Percentiles rank a stretch among this genome's conserved stretches.
Conservation (phyloP, 2,329 filamentous ascomycete genomes). For the Xylariaceae sp. region DNA sequence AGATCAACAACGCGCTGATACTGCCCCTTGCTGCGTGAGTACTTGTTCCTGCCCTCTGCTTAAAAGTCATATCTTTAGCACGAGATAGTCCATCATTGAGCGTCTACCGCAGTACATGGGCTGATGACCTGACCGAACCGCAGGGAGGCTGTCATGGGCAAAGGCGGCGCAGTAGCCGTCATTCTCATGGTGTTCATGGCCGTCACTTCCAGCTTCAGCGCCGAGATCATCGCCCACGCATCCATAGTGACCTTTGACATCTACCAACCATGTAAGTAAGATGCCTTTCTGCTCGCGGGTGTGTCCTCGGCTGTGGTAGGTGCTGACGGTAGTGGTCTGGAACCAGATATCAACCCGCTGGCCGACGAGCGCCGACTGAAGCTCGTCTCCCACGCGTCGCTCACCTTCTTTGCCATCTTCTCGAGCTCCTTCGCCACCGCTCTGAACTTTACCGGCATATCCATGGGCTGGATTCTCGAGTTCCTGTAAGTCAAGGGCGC, state of each 20-base stretch:
- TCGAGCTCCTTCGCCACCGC: slow-evolving; percentile 59
- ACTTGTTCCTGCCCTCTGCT: no score
- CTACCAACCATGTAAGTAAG: slow-evolving; percentile 47
- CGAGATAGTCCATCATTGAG: no score
- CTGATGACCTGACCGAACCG: no score
- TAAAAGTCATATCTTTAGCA: no score
- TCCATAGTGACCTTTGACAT: slow-evolving; percentile 65
- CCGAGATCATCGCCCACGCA: slow-evolving; percentile 62
- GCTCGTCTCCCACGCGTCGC: slow-evolving; percentile 57
- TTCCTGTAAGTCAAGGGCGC: slow-evolving; percentile 67
- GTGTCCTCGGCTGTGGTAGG: not conserved
- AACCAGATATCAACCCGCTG: slow-evolving; percentile 53
- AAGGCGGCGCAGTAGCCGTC: slow-evolving; percentile 57
- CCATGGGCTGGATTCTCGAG: slow-evolving; percentile 63
- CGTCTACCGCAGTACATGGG: no score
- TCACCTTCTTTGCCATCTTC: slow-evolving; percentile 48
- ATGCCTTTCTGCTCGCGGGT: not conserved
- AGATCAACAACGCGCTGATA: slow-evolving; percentile 60
- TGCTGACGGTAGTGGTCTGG: not conserved
- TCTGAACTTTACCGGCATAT: slow-evolving; percentile 47
- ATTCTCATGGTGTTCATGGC: slow-evolving; percentile 65
- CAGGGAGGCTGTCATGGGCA: slow-evolving; percentile 54
- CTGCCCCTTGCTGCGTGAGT: slow-evolving; percentile 51
- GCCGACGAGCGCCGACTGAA: slow-evolving; percentile 60
- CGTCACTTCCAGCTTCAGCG: slow-evolving; percentile 59